Conservation (phyloP, 352 stramenopile genomes). For the Albugo candida region DNA sequence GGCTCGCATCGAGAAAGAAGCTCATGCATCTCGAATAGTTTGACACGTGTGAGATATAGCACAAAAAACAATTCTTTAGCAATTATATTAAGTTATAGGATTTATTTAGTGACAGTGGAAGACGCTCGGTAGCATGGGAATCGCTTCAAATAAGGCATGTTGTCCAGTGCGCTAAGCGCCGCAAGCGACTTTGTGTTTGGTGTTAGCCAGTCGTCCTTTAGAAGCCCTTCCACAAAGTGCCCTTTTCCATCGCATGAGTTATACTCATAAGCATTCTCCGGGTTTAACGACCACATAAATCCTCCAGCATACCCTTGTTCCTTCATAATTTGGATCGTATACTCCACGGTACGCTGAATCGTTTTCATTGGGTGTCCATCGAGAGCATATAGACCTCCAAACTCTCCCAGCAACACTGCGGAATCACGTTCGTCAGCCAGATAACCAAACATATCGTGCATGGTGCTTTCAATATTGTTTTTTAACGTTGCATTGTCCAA, state of each 20-base stretch:
- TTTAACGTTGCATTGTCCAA: constrained; percentile 30
- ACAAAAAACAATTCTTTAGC: too few species aligned
- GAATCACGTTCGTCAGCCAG: constrained; percentile 23
- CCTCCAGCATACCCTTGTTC: constrained; percentile 39
- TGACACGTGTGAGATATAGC: too few species aligned
- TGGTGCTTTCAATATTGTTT: constrained; percentile 26
- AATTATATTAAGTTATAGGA: too few species aligned
- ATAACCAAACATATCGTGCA: constrained; percentile 66
- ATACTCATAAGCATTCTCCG: constrained; percentile 57
- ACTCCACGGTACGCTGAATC: constrained; percentile 49
- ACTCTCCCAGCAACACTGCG: constrained; percentile 52
- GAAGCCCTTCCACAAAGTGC: constrained; percentile 44
- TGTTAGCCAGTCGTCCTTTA: constrained; percentile 62
- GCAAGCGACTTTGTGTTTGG: constrained; percentile 44
- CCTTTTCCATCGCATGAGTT: constrained; percentile 37
- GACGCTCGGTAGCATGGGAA: constrained; percentile 35
- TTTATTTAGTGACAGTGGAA: too few species aligned
- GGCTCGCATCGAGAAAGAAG: too few species aligned
- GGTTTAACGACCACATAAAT: constrained; percentile 75
- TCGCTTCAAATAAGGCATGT: constrained; percentile 28
- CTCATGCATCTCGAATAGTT: too few species aligned
- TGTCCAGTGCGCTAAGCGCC: constrained; percentile 46
- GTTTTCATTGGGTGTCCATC: constrained; percentile 44
- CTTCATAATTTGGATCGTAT: constrained; percentile 47
- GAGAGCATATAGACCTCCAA: constrained; percentile 45